Evolutionary conservation across 371 early-diverging fungal species (phyloP).

Genomic region (Rhizopus arrhizus): DNA sequence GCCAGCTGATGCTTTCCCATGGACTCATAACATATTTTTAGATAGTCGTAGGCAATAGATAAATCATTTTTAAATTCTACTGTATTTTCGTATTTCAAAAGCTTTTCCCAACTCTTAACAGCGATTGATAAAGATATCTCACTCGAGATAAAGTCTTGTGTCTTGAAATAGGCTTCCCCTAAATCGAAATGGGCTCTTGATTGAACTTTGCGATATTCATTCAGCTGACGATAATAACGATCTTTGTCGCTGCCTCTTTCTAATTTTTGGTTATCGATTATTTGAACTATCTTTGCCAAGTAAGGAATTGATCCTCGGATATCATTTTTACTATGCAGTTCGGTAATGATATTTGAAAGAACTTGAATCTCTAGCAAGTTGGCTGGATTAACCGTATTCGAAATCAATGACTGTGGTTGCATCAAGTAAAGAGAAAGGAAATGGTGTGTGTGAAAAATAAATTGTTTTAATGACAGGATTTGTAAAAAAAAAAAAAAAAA

Average conservation of each 20-base stretch:
- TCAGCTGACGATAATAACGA: constrained; percentile 18
- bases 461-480: too few relatives aligned
- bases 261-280: constrained; percentile 39
- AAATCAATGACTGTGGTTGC: constrained; percentile 20
- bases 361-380: constrained; percentile 38
- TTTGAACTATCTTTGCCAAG: constrained; percentile 47
- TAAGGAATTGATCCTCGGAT: constrained; percentile 42
- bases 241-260: constrained; percentile 4
- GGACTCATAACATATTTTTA: constrained; percentile 33
- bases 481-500: too few relatives aligned
- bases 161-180: constrained; percentile 37
- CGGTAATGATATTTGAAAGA: constrained; percentile 24
- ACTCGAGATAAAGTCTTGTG: constrained; percentile 28
- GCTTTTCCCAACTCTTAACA: constrained; percentile 39
- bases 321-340: constrained; percentile 27
- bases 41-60: constrained; percentile 24
- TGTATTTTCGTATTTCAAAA: constrained; percentile 10
- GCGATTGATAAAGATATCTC: constrained; percentile 31
- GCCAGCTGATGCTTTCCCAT: constrained; percentile 43
- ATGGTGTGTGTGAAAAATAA: too few relatives aligned
- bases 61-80: constrained; percentile 8
- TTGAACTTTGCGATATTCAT: constrained; percentile 23
- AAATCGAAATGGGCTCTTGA: constrained; percentile 45
- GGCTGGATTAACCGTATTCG: constrained; percentile 28
- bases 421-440: neutral